Percentiles rank a stretch among this genome's conserved stretches.
phyloP scores from a whole-genome alignment of 2,329 filamentous ascomycete species.

The Reticulascus tulasneorum region DNA sequence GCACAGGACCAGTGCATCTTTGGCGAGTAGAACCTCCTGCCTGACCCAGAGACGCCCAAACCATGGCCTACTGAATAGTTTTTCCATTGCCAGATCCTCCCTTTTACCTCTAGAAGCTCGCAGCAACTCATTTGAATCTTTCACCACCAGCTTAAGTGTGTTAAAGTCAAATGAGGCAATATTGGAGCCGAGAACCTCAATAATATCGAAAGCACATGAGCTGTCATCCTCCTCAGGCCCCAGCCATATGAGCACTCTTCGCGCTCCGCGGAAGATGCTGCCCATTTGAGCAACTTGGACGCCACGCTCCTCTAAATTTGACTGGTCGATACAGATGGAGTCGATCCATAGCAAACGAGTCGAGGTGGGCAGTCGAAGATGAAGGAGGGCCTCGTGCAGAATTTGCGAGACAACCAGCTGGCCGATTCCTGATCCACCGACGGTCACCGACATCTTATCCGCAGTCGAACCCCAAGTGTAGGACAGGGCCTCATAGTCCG shows the following conservation, averaged over 20 bases:
- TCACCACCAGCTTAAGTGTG: not conserved
- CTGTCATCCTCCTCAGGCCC: not conserved
- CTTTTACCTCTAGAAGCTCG: not conserved
- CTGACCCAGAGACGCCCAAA: not conserved
- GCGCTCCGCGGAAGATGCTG: not conserved
- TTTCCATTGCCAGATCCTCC: no score
- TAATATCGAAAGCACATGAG: not conserved
- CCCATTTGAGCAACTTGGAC: not conserved
- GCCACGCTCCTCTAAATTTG: not conserved
- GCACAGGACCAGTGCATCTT: not conserved
- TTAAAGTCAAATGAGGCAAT: no score
- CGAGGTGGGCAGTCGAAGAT: no score
- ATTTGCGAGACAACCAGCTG: not conserved
- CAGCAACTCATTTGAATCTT: not conserved
- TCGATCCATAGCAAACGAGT: not conserved
- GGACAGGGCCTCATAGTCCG: no score
- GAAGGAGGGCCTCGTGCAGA: not conserved
- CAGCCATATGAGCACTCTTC: not conserved
- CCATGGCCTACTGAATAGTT: no score
- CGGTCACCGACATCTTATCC: no score
- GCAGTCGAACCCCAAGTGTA: no score
- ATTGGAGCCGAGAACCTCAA: no score
- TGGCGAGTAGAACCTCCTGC: not conserved
- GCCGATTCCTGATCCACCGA: no score
- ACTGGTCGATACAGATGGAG: conserved; percentile 1